Base-by-base conservation (phyloP, 768 basidiomycete species). In the Chalciporus pseudorubinellus region DNA sequence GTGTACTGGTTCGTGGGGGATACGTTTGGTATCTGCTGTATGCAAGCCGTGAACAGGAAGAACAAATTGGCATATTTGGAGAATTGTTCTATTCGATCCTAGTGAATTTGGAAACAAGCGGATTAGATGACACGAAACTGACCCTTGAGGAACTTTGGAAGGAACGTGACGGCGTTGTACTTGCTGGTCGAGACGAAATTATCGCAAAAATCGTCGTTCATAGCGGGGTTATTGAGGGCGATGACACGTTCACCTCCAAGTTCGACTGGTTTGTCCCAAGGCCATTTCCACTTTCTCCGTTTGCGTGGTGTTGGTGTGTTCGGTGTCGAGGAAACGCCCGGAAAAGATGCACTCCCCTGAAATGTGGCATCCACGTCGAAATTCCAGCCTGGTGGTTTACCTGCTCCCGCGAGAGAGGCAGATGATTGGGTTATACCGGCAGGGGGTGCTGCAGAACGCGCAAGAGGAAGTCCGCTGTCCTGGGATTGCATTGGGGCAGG, bases 41-140 rank as follows among this genome's bases (percentile, higher is more conserved):
- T 98, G 71, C 80, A 86, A 18, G 92, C 92, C 26, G 95, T 98
- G 76, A 99, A 98, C 52, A 99, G 77, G 79, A 99, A 99, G 78
- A 99, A 99, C 54, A 98, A 46, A 67, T 99, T 98, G 59, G 97
- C 95, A 67, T 98, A 98, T 82, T 97, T 92, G 39, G 92, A 94
- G 76, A 98, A 97, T 82, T 98, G 94, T 68, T 95, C 95, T 95
- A 71, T 6, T 44, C 24, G 22, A 9, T 13, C 6, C 29, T 29
- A 0, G 36, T 68, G 33, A 63, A 57, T 10, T 33, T 14, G 6
- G n/a, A 6, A 11, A 31, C 8, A 11, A 12, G 42, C 1, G 24
- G 18, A 9, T 20, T 3, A n/a, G 0, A 20, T 22, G 20, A 26
- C 1, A 18, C 21, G 29, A 1, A 24, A 74, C 83, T 57, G 61